phyloP scores from a whole-genome alignment of 305 asterid genomes.

The Withania somnifera region DNA sequence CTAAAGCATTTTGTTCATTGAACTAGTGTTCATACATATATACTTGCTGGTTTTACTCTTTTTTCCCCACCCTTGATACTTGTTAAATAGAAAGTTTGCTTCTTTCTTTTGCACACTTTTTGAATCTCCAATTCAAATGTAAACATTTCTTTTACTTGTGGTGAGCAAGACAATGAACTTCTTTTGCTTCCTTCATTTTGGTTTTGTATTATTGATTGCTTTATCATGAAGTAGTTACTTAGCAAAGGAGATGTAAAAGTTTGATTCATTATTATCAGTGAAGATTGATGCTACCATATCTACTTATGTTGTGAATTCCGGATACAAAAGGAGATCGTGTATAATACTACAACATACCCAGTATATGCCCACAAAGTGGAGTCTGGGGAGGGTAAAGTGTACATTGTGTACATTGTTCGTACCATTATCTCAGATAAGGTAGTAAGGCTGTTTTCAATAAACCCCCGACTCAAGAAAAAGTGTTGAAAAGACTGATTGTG shows the following conservation, averaged over 20 bases:
- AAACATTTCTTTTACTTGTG: background rate
- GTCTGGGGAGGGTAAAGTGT: no score
- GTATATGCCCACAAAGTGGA: no score
- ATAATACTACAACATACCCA: no score
- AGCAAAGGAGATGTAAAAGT: background rate
- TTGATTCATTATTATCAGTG: background rate
- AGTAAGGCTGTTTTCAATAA: no score
- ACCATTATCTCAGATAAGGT: no score
- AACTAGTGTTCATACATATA: background rate
- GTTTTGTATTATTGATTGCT: background rate
- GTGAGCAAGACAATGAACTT: background rate
- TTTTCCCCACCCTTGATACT: background rate
- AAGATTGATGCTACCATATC: background rate
- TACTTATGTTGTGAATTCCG: background rate
- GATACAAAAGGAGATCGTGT: no score
- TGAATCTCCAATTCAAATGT: background rate
- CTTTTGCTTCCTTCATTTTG: background rate
- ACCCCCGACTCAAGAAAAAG: no score
- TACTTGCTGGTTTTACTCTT: background rate
- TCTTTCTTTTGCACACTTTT: background rate
- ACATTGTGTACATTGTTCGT: no score
- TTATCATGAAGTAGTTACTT: background rate
- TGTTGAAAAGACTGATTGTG: background rate
- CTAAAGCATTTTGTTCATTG: background rate
- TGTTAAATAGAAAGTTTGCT: background rate